Evolutionary conservation across 2,329 filamentous ascomycete genomes (phyloP).

Genomic region (Piedraia hortae): DNA sequence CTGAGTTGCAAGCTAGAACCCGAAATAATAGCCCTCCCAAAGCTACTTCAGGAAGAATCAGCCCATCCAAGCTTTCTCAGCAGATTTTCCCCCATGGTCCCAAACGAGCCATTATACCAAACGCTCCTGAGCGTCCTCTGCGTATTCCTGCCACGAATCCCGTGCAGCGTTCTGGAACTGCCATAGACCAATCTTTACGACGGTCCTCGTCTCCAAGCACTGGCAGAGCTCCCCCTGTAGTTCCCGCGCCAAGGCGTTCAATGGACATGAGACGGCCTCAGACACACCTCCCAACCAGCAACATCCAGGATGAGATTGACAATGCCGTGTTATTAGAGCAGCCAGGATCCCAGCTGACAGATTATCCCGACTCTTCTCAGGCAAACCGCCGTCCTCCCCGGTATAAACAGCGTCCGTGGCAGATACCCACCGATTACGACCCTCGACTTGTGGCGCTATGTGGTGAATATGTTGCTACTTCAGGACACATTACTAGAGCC

Average conservation of each 20-base stretch:
- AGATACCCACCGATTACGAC: constrained; percentile 67
- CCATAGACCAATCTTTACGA: too few relatives aligned
- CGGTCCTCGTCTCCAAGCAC: too few relatives aligned
- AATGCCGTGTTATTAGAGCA: background rate
- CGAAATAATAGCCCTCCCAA: constrained; percentile 10
- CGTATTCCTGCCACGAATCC: constrained; percentile 9
- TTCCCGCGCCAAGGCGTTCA: constrained; percentile 12
- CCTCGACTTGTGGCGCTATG: constrained; percentile 67
- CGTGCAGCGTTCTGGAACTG: constrained; percentile 4
- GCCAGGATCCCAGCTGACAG: constrained; percentile 11
- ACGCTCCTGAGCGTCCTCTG: constrained; percentile 2
- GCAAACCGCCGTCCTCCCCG: constrained; percentile 62
- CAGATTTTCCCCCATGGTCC: constrained; percentile 6
- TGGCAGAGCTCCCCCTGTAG: constrained; percentile 6
- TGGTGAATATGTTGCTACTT: constrained; percentile 64
- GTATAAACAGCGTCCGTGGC: constrained; percentile 40
- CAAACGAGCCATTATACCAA: constrained; percentile 3
- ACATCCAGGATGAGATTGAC: background rate
- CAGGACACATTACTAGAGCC: constrained; percentile 59
- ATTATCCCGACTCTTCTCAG: constrained; percentile 62
- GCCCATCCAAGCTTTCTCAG: constrained; percentile 8
- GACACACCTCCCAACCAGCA: constrained; percentile 1
- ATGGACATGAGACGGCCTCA: constrained; percentile 6
- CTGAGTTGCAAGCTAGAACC: constrained; percentile 9
- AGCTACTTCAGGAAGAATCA: constrained; percentile 7